phyloP scores from a whole-genome alignment of 805 yeast species.

The Ogataea minuta region DNA sequence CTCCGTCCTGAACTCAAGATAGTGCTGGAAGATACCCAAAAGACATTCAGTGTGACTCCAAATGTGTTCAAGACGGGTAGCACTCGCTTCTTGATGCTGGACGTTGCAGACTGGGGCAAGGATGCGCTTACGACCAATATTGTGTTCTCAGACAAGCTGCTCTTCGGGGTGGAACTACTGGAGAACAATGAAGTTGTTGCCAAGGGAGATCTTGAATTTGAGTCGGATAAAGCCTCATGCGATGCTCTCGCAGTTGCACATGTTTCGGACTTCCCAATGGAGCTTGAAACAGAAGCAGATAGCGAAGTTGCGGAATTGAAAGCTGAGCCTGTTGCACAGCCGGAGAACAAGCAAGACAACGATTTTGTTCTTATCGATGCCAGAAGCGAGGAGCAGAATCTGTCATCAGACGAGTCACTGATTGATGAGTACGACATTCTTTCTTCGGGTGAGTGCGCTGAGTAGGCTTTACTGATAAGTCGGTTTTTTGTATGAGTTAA shows the following conservation, averaged over 20 bases:
- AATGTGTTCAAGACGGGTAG: slow-evolving; percentile 15
- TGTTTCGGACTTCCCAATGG: background rate
- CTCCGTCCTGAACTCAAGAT: slow-evolving; percentile 11
- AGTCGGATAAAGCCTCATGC: background rate
- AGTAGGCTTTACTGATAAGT: background rate
- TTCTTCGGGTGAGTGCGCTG: slow-evolving; percentile 23
- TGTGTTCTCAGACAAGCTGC: background rate
- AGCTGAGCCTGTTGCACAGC: background rate
- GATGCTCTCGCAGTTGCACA: background rate
- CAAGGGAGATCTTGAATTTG: background rate
- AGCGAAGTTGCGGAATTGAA: too few relatives aligned
- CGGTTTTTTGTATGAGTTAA: background rate
- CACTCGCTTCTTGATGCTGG: slow-evolving; percentile 10
- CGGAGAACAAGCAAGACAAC: background rate
- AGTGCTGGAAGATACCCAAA: slow-evolving; percentile 3
- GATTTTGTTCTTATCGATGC: slow-evolving; percentile 7
- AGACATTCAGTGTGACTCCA: slow-evolving; percentile 11
- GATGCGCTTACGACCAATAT: background rate
- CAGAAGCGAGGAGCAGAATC: background rate
- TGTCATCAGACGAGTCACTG: slow-evolving; percentile 6
- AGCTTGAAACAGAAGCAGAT: background rate
- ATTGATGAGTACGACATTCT: slow-evolving; percentile 26
- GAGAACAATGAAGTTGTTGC: background rate
- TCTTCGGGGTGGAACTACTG: background rate
- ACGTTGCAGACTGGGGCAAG: slow-evolving; percentile 11